These are phyloP conservation scores for Kalmusia sp. DNA, from an alignment of 2,329 filamentous ascomycete genomes.

Conservation along the genomic window DNA sequence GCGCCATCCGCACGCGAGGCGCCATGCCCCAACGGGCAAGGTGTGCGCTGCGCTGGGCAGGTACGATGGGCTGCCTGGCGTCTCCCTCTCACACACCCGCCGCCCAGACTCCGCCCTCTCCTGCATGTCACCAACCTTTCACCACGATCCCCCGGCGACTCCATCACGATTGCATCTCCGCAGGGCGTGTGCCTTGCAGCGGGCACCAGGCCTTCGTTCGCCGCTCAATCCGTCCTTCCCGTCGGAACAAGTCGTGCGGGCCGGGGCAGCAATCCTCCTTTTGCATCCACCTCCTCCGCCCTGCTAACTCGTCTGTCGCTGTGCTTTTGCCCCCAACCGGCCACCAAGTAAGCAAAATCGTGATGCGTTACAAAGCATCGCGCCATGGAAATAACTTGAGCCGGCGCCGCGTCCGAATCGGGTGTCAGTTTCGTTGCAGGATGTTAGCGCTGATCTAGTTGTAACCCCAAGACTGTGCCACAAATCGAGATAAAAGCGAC, in stretches of 20 bases:
- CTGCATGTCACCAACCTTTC: neutral
- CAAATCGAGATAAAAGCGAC: neutral
- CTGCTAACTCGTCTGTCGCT: too few species aligned
- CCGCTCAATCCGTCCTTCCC: conserved; percentile 2
- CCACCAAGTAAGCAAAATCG: too few species aligned
- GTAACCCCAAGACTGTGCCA: neutral
- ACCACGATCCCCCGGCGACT: too few species aligned
- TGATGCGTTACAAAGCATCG: too few species aligned
- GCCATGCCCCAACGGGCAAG: neutral
- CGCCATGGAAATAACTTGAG: neutral
- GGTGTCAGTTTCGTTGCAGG: conserved; percentile 1
- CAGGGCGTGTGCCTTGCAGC: neutral
- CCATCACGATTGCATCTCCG: neutral
- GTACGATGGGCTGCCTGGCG: neutral
- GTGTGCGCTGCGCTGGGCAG: neutral
- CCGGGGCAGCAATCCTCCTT: too few species aligned
- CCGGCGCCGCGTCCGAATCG: neutral
- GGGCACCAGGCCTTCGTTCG: neutral
- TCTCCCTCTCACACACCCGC: neutral
- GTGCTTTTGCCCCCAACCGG: too few species aligned
- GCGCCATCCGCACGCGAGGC: neutral
- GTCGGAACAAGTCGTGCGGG: neutral
- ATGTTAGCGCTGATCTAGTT: conserved; percentile 2
- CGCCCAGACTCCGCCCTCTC: neutral
- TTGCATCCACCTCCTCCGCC: too few species aligned